These are phyloP conservation scores for Moricandia moricandioides DNA, from an alignment of 345 rosid genomes.

Conservation along the genomic window DNA sequence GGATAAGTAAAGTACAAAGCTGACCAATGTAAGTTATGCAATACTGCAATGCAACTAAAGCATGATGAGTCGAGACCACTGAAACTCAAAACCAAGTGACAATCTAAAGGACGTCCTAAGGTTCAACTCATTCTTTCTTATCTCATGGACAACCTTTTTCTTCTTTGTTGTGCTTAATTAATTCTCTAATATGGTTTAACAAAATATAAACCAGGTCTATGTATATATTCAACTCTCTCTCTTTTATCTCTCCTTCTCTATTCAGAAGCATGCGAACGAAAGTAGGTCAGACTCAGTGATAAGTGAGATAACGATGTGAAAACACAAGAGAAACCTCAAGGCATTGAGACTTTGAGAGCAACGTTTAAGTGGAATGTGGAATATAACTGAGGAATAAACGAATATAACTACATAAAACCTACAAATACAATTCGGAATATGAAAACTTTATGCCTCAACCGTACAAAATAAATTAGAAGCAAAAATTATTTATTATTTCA, in stretches of 20 bases:
- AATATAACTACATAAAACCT: neutral
- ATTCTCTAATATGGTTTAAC: neutral
- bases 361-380: neutral
- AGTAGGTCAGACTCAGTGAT: neutral
- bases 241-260: neutral
- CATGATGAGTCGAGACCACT: neutral
- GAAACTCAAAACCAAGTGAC: neutral
- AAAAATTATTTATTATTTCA: slow-evolving; percentile 2
- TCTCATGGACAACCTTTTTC: neutral
- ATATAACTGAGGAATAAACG: neutral
- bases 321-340: neutral
- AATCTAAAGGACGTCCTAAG: neutral
- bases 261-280: neutral
- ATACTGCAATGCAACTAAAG: neutral
- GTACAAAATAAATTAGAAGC: neutral
- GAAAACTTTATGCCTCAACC: neutral
- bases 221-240: neutral
- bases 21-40: neutral
- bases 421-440: neutral
- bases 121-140: neutral
- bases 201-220: neutral
- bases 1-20: neutral
- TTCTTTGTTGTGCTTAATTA: neutral
- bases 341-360: neutral
- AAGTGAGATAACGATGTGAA: neutral